Percentiles rank a stretch among this genome's conserved stretches.
Conservation (phyloP, 2,329 filamentous ascomycete genomes). For the Knufia fluminis region DNA sequence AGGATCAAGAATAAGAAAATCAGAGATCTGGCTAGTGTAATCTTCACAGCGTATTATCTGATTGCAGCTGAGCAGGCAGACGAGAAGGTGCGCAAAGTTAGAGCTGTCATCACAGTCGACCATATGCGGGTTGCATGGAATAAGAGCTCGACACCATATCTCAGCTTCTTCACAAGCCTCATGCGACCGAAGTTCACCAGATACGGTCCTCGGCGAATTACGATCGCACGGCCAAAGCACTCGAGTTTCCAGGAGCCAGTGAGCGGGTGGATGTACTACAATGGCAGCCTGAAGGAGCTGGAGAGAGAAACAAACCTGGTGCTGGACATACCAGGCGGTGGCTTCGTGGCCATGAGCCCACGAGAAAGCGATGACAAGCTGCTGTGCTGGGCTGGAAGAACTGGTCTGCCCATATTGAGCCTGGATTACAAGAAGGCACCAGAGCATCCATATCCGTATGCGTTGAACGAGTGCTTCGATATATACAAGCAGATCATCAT, state of each 20-base stretch:
- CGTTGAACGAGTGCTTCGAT: conserved; percentile 79
- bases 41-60: conserved; percentile 85
- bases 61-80: conserved; percentile 89
- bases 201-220: conserved; percentile 71
- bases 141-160: conserved; percentile 80
- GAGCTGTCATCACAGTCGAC: conserved; percentile 77
- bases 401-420: conserved; percentile 79
- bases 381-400: conserved; percentile 81
- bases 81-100: conserved; percentile 88
- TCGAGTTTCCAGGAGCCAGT: conserved; percentile 80
- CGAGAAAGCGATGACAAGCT: conserved; percentile 89
- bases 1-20: conserved; percentile 71
- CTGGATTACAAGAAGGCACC: conserved; percentile 85
- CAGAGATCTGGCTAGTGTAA: conserved; percentile 69
- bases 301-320: conserved; percentile 69
- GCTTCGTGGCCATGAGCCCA: conserved; percentile 96
- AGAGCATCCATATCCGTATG: conserved; percentile 76
- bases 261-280: conserved; percentile 85
- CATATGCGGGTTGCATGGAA: conserved; percentile 93
- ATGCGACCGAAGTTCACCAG: conserved; percentile 69
- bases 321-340: conserved; percentile 84
- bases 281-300: conserved; percentile 71
- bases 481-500: conserved; percentile 67
- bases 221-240: conserved; percentile 68
- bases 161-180: conserved; percentile 61